Percentiles rank a stretch among this genome's conserved stretches.
These are phyloP conservation scores for Lotus japonicus DNA, from an alignment of 306 rosid genomes.

Conservation along the genomic window DNA sequence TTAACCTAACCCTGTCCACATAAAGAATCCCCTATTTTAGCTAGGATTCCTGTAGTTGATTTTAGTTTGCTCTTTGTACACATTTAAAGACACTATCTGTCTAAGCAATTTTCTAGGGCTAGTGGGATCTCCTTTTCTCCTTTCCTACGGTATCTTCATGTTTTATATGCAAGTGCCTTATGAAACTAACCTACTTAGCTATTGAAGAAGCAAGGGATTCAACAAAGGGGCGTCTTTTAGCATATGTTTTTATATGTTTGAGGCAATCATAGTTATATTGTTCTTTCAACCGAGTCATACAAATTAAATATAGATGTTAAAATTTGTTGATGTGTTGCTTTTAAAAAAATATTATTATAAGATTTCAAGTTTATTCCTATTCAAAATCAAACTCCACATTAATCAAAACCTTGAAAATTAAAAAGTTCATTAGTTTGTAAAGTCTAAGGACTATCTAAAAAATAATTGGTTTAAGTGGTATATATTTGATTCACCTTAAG, in stretches of 20 bases:
- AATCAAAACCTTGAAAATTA: too few relatives aligned
- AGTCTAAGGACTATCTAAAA: too few relatives aligned
- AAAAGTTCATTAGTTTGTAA: too few relatives aligned
- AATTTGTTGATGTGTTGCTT: too few relatives aligned
- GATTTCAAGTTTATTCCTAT: too few relatives aligned
- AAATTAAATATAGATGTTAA: too few relatives aligned
- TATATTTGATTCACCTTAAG: too few relatives aligned
- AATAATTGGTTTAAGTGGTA: too few relatives aligned
- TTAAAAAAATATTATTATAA: too few relatives aligned
- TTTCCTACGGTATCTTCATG: neutral
- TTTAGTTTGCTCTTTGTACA: neutral
- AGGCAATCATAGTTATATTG: too few relatives aligned
- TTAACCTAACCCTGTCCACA: slow-evolving; percentile 21
- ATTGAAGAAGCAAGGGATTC: slow-evolving; percentile 25
- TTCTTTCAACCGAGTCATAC: too few relatives aligned
- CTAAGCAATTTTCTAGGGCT: neutral
- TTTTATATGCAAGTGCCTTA: slow-evolving; percentile 10
- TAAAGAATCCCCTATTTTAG: slow-evolving; percentile 31
- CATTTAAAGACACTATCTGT: neutral
- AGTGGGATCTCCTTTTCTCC: neutral
- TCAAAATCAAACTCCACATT: too few relatives aligned
- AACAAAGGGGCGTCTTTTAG: slow-evolving; percentile 11
- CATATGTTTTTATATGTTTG: slow-evolving; percentile 3
- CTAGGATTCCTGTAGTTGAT: slow-evolving; percentile 28
- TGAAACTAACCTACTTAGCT: slow-evolving; percentile 26